Evolutionary conservation across 345 rosid species (phyloP).

Genomic region (Anastatica hierochuntica): DNA sequence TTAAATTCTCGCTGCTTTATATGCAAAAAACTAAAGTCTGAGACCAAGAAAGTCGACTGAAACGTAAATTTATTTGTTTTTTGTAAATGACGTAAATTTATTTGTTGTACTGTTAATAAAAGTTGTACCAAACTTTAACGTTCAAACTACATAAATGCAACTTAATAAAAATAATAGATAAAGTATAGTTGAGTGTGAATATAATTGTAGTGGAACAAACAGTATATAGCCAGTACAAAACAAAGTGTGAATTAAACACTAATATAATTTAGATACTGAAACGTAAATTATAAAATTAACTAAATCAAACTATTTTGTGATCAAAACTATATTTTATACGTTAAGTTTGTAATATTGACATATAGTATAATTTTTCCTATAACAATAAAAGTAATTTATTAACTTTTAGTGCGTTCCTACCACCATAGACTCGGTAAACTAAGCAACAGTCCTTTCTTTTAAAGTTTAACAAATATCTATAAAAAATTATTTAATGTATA

Average conservation of each 20-base stretch:
- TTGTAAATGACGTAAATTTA: too few species aligned
- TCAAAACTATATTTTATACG: too few species aligned
- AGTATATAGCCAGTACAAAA: too few species aligned
- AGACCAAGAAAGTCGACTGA: conserved; percentile 7
- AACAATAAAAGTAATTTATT: neutral
- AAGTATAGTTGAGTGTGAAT: neutral
- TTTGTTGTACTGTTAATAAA: conserved; percentile 13
- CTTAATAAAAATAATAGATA: neutral
- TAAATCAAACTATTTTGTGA: too few species aligned
- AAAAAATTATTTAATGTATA: too few species aligned
- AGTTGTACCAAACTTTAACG: conserved; percentile 17
- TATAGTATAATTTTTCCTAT: too few species aligned
- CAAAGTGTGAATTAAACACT: too few species aligned
- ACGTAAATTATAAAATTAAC: too few species aligned
- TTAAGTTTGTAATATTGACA: too few species aligned
- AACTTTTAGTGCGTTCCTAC: conserved; percentile 10
- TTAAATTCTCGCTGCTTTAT: conserved; percentile 18
- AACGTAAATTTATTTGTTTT: conserved; percentile 17
- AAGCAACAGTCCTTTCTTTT: conserved; percentile 1
- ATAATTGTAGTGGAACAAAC: conserved; percentile 3
- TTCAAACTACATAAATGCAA: conserved; percentile 17
- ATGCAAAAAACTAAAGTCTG: too few species aligned
- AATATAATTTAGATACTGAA: too few species aligned
- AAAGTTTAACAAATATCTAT: too few species aligned
- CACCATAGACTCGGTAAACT: conserved; percentile 10